Evolutionary conservation across 352 stramenopile species (phyloP), one percentile per base, ranked within the genome.

Genomic region (Pilasporangium apinafurcum): DNA sequence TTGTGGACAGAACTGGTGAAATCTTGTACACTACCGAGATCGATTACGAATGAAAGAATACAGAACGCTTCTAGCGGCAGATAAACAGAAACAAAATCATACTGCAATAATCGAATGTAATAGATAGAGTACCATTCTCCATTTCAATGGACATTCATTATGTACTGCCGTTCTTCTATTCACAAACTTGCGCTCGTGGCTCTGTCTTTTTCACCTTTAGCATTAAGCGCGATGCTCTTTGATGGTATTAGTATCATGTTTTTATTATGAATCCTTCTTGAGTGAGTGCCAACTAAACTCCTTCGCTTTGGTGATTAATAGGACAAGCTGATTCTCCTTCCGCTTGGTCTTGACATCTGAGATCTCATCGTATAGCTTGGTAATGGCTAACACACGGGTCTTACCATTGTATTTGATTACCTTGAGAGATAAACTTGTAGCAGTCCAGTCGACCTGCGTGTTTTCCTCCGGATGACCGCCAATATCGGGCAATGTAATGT

Each of bases 11-110:
- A 36, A 47, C 46, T 4, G 68, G 71, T 35, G 76, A 90, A 22
- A 63, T 90, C 36, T 48, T 91, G 50, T 93, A 93, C 67, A 87
- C 81, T 18, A 90, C 78, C 1, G 77, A 92, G 30, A 57, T 92
- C 10, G 57, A 59, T 30, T 85, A 86, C 28, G 37, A 71, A 27
- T 52, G 35, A 36, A 8, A 25, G 6, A 12, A 27, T 25, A 28
- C 7, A 14, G 12, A 8, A 3, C 16, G 5, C 24, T 24, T 24
- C 22, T 29, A 34, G 28, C 24, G 27, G 4, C 18, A 12, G 27
- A 14, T 24, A n/a, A n/a, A n/a, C n/a, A 34, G 10, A 34, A 34
- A 34, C 29, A 34, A 34, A 34, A 34, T n/a, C 10, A 34, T 34
- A 34, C 29, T n/a, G 29, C 29, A 34, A n/a, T 14, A 34, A 14